These are phyloP conservation scores for Lipomyces oligophaga DNA, from an alignment of 805 yeast genomes.

Conservation along the genomic window DNA sequence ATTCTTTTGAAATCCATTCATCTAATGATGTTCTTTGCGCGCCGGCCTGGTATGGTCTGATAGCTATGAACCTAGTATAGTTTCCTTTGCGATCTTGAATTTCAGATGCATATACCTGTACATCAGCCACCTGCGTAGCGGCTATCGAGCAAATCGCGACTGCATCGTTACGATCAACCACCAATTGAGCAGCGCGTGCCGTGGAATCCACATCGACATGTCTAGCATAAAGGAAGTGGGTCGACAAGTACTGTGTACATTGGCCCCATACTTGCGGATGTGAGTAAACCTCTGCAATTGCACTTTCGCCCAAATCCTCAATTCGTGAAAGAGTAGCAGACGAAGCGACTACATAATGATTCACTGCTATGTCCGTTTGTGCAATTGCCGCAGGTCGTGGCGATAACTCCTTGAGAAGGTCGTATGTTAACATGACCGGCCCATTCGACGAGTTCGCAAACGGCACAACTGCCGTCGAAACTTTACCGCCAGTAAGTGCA, in stretches of 20 bases:
- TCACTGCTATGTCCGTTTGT: slow-evolving; percentile 78
- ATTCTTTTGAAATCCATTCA: slow-evolving; percentile 3
- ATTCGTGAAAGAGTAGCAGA: slow-evolving; percentile 7
- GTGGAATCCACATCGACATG: slow-evolving; percentile 73
- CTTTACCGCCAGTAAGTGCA: slow-evolving; percentile 44
- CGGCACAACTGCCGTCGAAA: slow-evolving; percentile 78
- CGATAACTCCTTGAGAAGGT: slow-evolving; percentile 68
- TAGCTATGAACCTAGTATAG: slow-evolving; percentile 77
- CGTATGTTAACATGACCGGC: slow-evolving; percentile 81
- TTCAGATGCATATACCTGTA: slow-evolving; percentile 51
- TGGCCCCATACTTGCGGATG: slow-evolving; percentile 99
- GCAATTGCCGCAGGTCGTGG: slow-evolving; percentile 50
- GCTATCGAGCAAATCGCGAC: slow-evolving; percentile 73
- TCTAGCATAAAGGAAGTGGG: slow-evolving; percentile 40
- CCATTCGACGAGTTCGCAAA: slow-evolving; percentile 95
- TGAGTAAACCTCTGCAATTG: slow-evolving; percentile 63
- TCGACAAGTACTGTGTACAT: slow-evolving; percentile 53
- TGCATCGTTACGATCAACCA: slow-evolving; percentile 43
- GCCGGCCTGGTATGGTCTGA: slow-evolving; percentile 6
- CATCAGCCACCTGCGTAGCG: slow-evolving; percentile 58
- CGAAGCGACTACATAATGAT: slow-evolving; percentile 63
- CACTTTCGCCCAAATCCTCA: slow-evolving; percentile 21
- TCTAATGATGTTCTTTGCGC: slow-evolving; percentile 9
- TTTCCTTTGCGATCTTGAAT: slow-evolving; percentile 73
- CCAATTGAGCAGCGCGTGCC: slow-evolving; percentile 74